Conservation (phyloP, 2,329 filamentous ascomycete species). For the Chrysoporthe deuterocubensis region DNA sequence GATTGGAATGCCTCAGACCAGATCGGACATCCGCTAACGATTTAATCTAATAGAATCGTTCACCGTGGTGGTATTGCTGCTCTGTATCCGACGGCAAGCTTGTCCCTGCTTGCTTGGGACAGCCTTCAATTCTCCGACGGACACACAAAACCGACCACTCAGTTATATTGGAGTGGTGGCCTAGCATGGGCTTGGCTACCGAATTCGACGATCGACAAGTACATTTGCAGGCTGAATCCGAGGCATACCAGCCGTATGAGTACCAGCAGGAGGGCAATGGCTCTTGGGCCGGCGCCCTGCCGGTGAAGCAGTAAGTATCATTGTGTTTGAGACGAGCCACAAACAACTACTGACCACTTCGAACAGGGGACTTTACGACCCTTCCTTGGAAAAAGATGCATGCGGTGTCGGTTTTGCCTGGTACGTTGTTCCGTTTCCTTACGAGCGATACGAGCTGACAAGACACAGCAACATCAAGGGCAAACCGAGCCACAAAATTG, state of each 20-base stretch:
- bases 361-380: conserved; percentile 84
- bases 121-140: conserved; percentile 17
- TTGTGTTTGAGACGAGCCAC: not conserved
- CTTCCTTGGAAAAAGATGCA: conserved; percentile 95
- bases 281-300: conserved; percentile 93
- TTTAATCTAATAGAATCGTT: conserved; percentile 1
- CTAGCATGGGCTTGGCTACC: conserved; percentile 70
- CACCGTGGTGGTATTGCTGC: conserved; percentile 28
- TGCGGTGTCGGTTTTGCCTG: conserved; percentile 99
- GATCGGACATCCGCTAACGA: not conserved
- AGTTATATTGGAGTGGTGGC: conserved; percentile 48
- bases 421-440: conserved; percentile 55
- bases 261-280: conserved; percentile 84
- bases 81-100: conserved; percentile 25
- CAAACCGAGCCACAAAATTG: conserved; percentile 95
- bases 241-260: conserved; percentile 73
- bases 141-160: conserved; percentile 22
- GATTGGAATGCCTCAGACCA: not conserved
- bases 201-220: conserved; percentile 72
- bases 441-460: conserved; percentile 21
- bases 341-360: not conserved
- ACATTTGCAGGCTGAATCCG: conserved; percentile 62
- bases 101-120: conserved; percentile 18
- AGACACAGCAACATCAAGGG: conserved; percentile 87
- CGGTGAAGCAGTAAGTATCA: conserved; percentile 80